Evolutionary conservation across 2,329 filamentous ascomycete species (phyloP).

Genomic region (Apiospora marii): DNA sequence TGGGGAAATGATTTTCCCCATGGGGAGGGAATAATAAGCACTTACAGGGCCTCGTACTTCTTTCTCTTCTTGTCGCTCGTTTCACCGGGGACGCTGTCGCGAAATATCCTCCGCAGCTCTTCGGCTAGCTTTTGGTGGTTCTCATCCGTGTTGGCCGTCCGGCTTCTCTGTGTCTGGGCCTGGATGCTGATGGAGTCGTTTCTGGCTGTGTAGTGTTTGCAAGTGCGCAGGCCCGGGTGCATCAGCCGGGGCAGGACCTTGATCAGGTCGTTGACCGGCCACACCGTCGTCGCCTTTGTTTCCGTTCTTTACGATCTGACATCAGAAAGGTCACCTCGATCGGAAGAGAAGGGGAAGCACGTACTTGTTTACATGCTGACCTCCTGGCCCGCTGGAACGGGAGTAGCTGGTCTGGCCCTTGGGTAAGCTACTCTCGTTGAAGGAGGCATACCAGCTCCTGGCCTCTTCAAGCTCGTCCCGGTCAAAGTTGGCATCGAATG

Average conservation of each 20-base stretch:
- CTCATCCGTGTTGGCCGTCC: constrained; percentile 59
- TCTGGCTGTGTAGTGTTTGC: constrained; percentile 60
- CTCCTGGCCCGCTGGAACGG: constrained; percentile 67
- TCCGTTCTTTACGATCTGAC: constrained; percentile 56
- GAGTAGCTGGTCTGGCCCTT: constrained; percentile 61
- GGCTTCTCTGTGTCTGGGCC: constrained; percentile 61
- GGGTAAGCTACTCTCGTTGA: constrained; percentile 54
- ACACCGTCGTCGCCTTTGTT: constrained; percentile 64
- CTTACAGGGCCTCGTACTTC: constrained; percentile 59
- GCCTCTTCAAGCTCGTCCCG: constrained; percentile 59
- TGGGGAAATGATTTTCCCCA: not conserved
- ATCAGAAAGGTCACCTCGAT: not conserved
- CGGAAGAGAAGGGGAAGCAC: not conserved
- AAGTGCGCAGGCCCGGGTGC: constrained; percentile 55
- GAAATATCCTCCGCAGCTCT: constrained; percentile 58
- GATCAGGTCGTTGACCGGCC: constrained; percentile 56
- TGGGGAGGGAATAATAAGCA: constrained; percentile 17
- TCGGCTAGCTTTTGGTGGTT: constrained; percentile 59
- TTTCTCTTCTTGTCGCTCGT: constrained; percentile 55
- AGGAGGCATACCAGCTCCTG: constrained; percentile 58
- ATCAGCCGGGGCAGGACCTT: constrained; percentile 56
- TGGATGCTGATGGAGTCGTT: constrained; percentile 63
- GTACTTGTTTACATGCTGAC: constrained; percentile 70
- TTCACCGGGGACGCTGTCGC: constrained; percentile 53
- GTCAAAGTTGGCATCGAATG: constrained; percentile 59